Base-by-base conservation (phyloP, 306 rosid species). In the Ammopiptanthus mongolicus region DNA sequence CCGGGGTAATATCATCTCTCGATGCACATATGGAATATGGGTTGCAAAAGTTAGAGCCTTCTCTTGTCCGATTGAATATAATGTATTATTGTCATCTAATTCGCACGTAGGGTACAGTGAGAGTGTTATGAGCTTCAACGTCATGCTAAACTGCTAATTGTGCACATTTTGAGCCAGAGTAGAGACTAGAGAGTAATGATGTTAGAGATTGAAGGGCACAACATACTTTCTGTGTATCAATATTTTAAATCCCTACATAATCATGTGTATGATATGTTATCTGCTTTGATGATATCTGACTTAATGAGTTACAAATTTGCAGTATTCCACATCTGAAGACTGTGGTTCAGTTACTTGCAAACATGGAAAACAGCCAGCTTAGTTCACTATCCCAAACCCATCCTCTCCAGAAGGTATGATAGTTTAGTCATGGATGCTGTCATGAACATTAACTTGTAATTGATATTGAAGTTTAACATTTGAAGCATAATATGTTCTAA, bases 11-110 rank as follows among this genome's bases (percentile, higher is more conserved):
- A 82, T 92, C 97, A 56, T 82, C 93, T 34, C 77, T 92, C 5
- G 97, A 95, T 89, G 99, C 89, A 44, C 81, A 92, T 60, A 87
- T 87, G 89, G 99, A 92, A 68, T 86, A 58, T 69, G 97, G 96
- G 59, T 69, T 92, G 25, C 93, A 86, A 76, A 91, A 90, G 98
- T 95, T 73, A 73, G 78, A 51, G 69, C 47, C 47, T 47, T 44
- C 44, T 59, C 63, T 18, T 17, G 41, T 46, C 63, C 71, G 2
- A 6, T 82, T 77, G 22, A 50, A 44, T 44, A 10, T 67, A 3
- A 33, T 44, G 13, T 58, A 3, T 18, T 17, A 14, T 57, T 36
- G 18, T 53, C 10, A n/a, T 33, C 41, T 74, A 59, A 50, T 58
- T 39, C 58, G 51, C 60, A 64, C 9, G 25, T 15, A 51, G 68